Evolutionary conservation across 306 rosid genomes (phyloP).

Genomic region (Phaseolus lunatus): DNA sequence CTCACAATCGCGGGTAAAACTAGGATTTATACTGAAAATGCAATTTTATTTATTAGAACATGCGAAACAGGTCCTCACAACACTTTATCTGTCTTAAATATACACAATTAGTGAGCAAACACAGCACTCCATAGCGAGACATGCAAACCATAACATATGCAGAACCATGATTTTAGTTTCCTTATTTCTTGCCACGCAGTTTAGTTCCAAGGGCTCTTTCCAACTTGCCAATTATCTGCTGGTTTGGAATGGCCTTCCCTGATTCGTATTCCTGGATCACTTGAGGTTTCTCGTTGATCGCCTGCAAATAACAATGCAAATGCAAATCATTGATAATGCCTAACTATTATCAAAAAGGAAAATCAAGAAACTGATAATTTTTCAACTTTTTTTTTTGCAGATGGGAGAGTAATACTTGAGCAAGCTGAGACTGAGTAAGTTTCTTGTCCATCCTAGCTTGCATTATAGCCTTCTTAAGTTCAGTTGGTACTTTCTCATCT

Average conservation of each 20-base stretch:
- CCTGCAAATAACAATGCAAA: slow-evolving; percentile 46
- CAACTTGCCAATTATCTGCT: slow-evolving; percentile 81
- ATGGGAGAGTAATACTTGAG: slow-evolving; percentile 36
- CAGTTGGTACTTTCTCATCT: slow-evolving; percentile 58
- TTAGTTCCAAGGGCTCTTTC: slow-evolving; percentile 86
- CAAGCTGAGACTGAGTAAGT: slow-evolving; percentile 52
- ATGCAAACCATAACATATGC: slow-evolving; percentile 14
- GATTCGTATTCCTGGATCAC: slow-evolving; percentile 87
- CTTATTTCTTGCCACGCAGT: slow-evolving; percentile 75
- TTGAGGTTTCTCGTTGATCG: slow-evolving; percentile 96
- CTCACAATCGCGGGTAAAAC: slow-evolving; percentile 8
- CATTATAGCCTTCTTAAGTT: slow-evolving; percentile 54
- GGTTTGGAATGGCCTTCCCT: slow-evolving; percentile 90
- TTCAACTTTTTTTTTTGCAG: background rate
- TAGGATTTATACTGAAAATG: slow-evolving; percentile 13
- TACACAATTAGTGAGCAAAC: slow-evolving; percentile 24
- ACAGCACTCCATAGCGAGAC: slow-evolving; percentile 23
- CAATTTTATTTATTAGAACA: slow-evolving; percentile 37
- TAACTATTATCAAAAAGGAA: background rate
- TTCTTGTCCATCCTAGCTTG: slow-evolving; percentile 53
- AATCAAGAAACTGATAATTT: slow-evolving; percentile 15
- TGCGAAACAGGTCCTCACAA: slow-evolving; percentile 29
- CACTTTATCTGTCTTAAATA: slow-evolving; percentile 37
- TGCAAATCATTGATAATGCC: background rate
- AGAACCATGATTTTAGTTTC: background rate